Evolutionary conservation across 495 filamentous ascomycete genomes (phyloP), one percentile per base, ranked within the genome.

Genomic region (Melanomma pulvis-pyrius): DNA sequence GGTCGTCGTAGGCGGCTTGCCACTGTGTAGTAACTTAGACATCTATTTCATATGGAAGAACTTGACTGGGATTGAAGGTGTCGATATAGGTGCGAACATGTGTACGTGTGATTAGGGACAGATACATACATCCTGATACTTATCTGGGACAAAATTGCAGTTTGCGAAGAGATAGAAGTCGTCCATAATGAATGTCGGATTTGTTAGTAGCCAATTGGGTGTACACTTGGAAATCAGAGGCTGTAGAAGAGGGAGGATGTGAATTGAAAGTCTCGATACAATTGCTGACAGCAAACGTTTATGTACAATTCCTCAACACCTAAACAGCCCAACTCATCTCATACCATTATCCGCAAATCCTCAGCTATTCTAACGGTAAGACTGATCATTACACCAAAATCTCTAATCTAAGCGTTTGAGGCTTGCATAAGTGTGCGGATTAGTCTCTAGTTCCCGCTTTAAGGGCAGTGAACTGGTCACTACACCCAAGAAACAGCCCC

Each of bases 101-200:
- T n/a, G 49, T 32, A 7, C 9, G 24, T 17, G 4, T 32, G 51
- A 68, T 17, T 44, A 17, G 32, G n/a, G 29, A 55, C 34, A 36
- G 32, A 25, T 8, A 32, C 63, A 34, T 51, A 71, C 68, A 54
- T 73, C 63, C 5, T 50, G 49, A 58, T 73, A 73, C 25, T 48
- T 67, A 49, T 66, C 68, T 17, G 71, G 68, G 1, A 73, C 61
- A 55, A 73, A 71, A 50, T 73, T 71, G 32, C 62, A 65, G 19
- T 70, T 68, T 21, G 63, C 68, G 47, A 73, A 71, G 41, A 73
- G 67, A 39, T 73, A 73, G 53, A 73, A 73, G 39, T 67, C 56
- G 17, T 67, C 47, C 39, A 44, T 44, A 15, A 34, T 15, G 17
- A 46, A 59, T 59, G 12, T 44, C 30, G 36, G 17, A 2, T 19